A percentile compares a stretch with the other conserved stretches of the same genome.
Conservation (phyloP, 2,329 filamentous ascomycete genomes). For the Penicillium hordei region DNA sequence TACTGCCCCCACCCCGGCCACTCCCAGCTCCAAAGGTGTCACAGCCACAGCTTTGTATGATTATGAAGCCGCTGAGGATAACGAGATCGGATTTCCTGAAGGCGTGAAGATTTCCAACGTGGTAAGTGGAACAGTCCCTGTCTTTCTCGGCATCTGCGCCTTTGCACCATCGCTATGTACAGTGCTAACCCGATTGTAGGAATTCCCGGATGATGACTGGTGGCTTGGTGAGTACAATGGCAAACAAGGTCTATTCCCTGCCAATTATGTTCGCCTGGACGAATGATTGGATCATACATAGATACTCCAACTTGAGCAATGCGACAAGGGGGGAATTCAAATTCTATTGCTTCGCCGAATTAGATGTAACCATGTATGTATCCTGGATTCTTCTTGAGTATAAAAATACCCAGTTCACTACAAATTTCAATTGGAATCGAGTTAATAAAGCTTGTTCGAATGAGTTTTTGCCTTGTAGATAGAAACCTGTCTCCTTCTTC, state of each 20-base stretch:
- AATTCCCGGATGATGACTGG: slow-evolving; percentile 99
- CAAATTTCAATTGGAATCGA: not conserved
- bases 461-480: not conserved
- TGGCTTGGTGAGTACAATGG: slow-evolving; percentile 89
- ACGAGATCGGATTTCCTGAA: slow-evolving; percentile 82
- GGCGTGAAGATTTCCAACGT: slow-evolving; percentile 77
- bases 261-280: slow-evolving; percentile 51
- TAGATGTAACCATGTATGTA: not conserved
- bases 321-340: not conserved
- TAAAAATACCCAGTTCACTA: not conserved
- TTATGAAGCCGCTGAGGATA: slow-evolving; percentile 96
- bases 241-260: slow-evolving; percentile 74
- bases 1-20: slow-evolving; percentile 40
- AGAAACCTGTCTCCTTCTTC: no score
- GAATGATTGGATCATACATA: slow-evolving; percentile 16
- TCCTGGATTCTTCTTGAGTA: not conserved
- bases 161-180: not conserved
- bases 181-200: slow-evolving; percentile 50
- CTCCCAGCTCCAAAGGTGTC: slow-evolving; percentile 46
- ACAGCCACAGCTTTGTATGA: slow-evolving; percentile 88
- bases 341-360: not conserved
- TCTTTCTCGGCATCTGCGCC: not conserved
- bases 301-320: not conserved
- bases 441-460: not conserved
- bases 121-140: slow-evolving; percentile 51